Conservation (phyloP, 176 grass and related monocot species). For the Zea mays region Zm-B73-REFERENCE-NAM-5.0 NC_050097.1:34045001-34045500, state of each 20-base stretch:
- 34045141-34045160: background rate
- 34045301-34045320: background rate
- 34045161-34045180: background rate
- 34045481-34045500: background rate
- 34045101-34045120: slow-evolving; percentile 1
- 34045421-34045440: background rate
- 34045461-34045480: background rate
- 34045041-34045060: background rate
- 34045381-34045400: background rate
- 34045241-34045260: background rate
- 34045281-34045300: background rate
- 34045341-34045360: background rate
- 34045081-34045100: background rate
- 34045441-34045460: background rate
- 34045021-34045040: background rate
- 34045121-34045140: background rate
- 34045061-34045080: background rate
- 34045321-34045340: background rate
- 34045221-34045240: background rate
- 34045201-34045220: background rate
- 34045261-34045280: slow-evolving; percentile 33
- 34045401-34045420: background rate
- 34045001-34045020: slow-evolving; percentile 11
- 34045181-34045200: background rate
- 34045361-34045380: background rate